Conservation (phyloP, 805 yeast genomes). For the Saturnispora dispora region DNA sequence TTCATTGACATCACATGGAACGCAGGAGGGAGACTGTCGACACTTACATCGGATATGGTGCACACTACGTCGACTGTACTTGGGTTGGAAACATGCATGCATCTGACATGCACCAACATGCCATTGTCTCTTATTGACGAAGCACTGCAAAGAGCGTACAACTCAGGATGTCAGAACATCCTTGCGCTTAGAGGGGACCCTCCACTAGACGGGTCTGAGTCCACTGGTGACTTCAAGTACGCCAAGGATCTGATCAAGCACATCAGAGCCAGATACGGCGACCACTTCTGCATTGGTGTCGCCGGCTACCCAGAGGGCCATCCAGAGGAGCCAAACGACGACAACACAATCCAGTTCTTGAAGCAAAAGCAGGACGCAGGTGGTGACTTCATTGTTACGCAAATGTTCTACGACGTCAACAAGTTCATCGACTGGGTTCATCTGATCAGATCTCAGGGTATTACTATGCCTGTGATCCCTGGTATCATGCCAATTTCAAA, state of each 20-base stretch:
- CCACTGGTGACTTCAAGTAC: constrained; percentile 76
- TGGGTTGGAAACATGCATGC: constrained; percentile 96
- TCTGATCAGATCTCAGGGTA: constrained; percentile 58
- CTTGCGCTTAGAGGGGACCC: constrained; percentile 95
- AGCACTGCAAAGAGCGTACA: constrained; percentile 77
- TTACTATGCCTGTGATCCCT: constrained; percentile 83
- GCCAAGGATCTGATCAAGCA: constrained; percentile 81
- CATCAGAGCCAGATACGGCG: constrained; percentile 70
- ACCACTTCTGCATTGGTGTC: constrained; percentile 88
- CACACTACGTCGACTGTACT: constrained; percentile 81
- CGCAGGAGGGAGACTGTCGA: constrained; percentile 87
- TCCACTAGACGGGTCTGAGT: constrained; percentile 64
- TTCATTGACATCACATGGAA: constrained; percentile 98
- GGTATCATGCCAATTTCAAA: constrained; percentile 99
- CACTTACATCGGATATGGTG: constrained; percentile 84
- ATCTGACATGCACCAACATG: constrained; percentile 95
- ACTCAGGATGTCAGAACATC: constrained; percentile 91
- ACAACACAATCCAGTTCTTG: constrained; percentile 47
- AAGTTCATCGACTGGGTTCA: constrained; percentile 77
- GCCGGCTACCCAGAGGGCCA: constrained; percentile 98
- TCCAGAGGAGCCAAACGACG: constrained; percentile 66
- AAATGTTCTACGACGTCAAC: constrained; percentile 93
- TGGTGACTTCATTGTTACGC: constrained; percentile 89
- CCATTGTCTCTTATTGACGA: constrained; percentile 67
- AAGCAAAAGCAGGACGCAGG: constrained; percentile 91